Evolutionary conservation across 108 stramenopile genomes (phyloP), one percentile per base, ranked within the genome.

Genomic region (Fistulifera solaris): DNA sequence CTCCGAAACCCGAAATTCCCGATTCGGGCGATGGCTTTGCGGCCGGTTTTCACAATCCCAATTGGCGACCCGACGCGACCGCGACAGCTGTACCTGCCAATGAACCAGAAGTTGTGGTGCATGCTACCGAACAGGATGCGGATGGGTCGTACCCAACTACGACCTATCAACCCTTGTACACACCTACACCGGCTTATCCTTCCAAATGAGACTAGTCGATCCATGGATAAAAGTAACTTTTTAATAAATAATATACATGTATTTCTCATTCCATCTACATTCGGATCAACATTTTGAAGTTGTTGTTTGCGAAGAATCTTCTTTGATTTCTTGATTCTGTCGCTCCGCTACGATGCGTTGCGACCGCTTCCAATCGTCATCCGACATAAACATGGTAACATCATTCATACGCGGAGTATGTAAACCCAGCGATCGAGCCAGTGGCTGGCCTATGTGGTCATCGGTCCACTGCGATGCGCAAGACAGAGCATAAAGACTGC

Each of bases 311-410:
- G n/a, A n/a, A 35, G 31, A 8, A 35, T 35, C 31, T 35, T 35
- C 31, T 8, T 35, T 35, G 31, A 35, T 35, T 35, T 6, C 8
- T 35, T 8, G n/a, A n/a, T 35, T 8, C 31, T 6, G 31, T 35
- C 65, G 47, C 31, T 59, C 51, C 3, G 14, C 2, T 14, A 59
- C 65, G 1, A 22, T 28, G 11, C 47, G 65, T 25, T 28, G 40
- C 6, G 67, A 55, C 2, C 8, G 22, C 40, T 68, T 44, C 75
- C 59, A 61, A 23, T 80, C 72, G 23, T 70, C 71, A 48, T 68
- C 67, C 14, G 72, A 72, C 73, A 81, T 77, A 24, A 43, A 50
- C 35, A 52, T 48, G 48, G 66, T 71, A 3, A 81, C 80, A 58
- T 81, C 73, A 59, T 71, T 66, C 23, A 72, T 74, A 43, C 70